Base-by-base conservation (phyloP, 2,329 filamentous ascomycete genomes). In the Beauveria asiatica region DNA sequence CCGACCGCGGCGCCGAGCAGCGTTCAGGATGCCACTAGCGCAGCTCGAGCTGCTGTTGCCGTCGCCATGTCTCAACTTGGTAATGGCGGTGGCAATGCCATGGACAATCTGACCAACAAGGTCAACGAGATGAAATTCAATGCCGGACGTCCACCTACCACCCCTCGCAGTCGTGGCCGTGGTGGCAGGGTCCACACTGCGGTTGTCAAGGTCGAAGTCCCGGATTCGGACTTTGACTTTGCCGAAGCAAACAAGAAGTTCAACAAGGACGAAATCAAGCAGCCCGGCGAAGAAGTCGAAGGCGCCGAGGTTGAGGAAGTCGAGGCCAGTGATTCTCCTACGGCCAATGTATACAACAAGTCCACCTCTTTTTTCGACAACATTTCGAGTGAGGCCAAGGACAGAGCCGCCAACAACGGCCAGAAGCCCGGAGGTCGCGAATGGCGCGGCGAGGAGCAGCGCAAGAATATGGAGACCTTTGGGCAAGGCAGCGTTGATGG, bases 381-480 rank as follows among this genome's bases (percentile, higher is more conserved):
- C 73, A 97, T 99, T 65, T 96, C 91, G 1, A 96, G 90, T 65
- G 94, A 99, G 72, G 83, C 90, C 63, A 95, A 89, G 73, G 94
- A 99, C 65, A 85, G 94, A 48, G 86, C 90, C 56, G 90, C 93
- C 63, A 86, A 86, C 44, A 80, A 79, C 46, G 82, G 81, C 5
- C 82, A 84, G 64, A 84, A 85, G 71, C 80, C 85, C n/a, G 87
- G 88, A 61, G 92, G 91, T 37, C 85, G 89, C 52, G 91, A 96
- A 72, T 95, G 94, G 85, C 86, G 94, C 58, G 88, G 86, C 44
- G 92, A 97, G 73, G 94, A 97, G 72, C 90, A 96, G 72, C 91
- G 88, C 73, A 92, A 91, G 77, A 97, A 97, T 72, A 89, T 99
- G 70, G 94, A 99, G 76, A 99, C 94, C 0, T 99, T 99, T 67